phyloP scores from a whole-genome alignment of 768 basidiomycete genomes.

The Hemileccinum impolitum region DNA sequence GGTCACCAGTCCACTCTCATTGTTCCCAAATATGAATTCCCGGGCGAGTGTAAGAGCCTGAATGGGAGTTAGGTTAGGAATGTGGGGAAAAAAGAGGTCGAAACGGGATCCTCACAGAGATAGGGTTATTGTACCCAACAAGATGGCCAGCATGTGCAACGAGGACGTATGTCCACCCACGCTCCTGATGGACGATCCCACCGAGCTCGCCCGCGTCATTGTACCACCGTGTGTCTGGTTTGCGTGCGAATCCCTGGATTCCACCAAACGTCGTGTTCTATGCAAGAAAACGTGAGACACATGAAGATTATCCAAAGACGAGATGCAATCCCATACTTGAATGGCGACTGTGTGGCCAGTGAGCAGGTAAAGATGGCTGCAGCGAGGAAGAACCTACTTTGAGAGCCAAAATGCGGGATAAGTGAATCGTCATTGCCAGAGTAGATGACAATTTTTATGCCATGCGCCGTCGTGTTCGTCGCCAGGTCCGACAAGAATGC shows the following conservation, averaged over 20 bases:
- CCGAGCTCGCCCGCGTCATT: slow-evolving; percentile 54
- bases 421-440: slow-evolving; percentile 70
- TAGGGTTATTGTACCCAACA: slow-evolving; percentile 32
- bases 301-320: not conserved
- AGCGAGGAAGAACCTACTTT: slow-evolving; percentile 40
- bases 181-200: slow-evolving; percentile 72
- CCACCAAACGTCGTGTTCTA: slow-evolving; percentile 83
- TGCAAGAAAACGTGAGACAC: not conserved
- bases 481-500: slow-evolving; percentile 63
- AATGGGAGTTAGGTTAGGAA: not conserved
- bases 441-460: slow-evolving; percentile 50
- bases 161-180: slow-evolving; percentile 50
- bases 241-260: slow-evolving; percentile 67
- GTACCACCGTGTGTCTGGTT: slow-evolving; percentile 64
- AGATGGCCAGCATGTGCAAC: slow-evolving; percentile 39
- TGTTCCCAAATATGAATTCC: slow-evolving; percentile 67
- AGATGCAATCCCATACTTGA: slow-evolving; percentile 36
- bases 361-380: not conserved
- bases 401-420: slow-evolving; percentile 57
- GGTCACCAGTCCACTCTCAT: slow-evolving; percentile 54
- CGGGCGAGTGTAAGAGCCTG: slow-evolving; percentile 60
- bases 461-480: slow-evolving; percentile 50
- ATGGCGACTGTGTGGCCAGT: slow-evolving; percentile 43
- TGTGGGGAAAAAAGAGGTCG: slow-evolving; percentile 12
- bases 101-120: slow-evolving; percentile 36